Base-by-base conservation (phyloP, 1,284 basidiomycete species). In the Agaricales sp. region DNA sequence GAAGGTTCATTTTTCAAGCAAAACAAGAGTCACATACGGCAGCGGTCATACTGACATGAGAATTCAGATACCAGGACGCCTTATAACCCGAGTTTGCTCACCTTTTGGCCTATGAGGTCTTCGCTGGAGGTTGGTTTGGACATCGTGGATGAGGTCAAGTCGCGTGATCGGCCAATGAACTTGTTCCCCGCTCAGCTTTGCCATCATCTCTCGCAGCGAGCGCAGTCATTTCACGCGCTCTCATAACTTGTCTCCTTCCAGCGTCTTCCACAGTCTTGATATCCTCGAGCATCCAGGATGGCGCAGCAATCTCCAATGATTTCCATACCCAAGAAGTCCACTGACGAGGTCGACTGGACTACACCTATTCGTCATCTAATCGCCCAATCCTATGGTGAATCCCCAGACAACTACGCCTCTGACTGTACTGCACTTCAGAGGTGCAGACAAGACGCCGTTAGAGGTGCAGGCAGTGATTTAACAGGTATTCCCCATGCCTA, bases 371-470 rank as follows among this genome's bases (percentile, higher is more conserved):
- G 86, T 26, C 80, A 75, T 52, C 75, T 93, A 46, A 96, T 99
- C 66, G 75, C 85, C 2, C 87, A 91, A 58, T 92, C 90, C 4
- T 99, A 97, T 64, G 92, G 92, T 47, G 95, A 99, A 71, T 83
- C 78, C 58, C 90, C 95, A 14, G 90, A 92, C 55, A 80, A 78
- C 58, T 98, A 97, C 61, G 68, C 82, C 0, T 73, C 87, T 21
- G 94, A 98, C 63, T 91, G 87, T 59, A 77, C 82, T 6, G 71
- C 82, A 1, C 80, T 99, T 14, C 88, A 94, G 61, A 75, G 94
- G 39, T 92, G 91, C 66, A 72, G 95, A 39, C 92, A 97, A 66
- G 96, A 99, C 67, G 95, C 95, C 0, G 89, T 97, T 4, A 78
- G 87, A 56, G 94, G 93, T 26, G 93, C 94, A 18, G 94, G 94